phyloP scores from a whole-genome alignment of 768 basidiomycete species.

The Pulveroboletus sp. region DNA sequence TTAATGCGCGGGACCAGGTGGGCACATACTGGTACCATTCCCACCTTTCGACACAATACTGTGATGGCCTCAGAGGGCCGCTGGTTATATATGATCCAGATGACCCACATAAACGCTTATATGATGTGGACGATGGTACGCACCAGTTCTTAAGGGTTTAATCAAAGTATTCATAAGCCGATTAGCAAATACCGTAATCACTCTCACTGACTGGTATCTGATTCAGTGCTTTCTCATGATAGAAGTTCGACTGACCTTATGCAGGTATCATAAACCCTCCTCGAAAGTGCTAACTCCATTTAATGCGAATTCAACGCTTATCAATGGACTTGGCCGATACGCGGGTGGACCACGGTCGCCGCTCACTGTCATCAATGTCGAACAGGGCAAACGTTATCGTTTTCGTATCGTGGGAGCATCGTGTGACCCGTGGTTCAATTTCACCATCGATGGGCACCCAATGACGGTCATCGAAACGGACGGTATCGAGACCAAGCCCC shows the following conservation, averaged over 20 bases:
- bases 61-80: slow-evolving; percentile 23
- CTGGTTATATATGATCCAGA: slow-evolving; percentile 40
- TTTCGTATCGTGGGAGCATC: slow-evolving; percentile 36
- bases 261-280: slow-evolving; percentile 20
- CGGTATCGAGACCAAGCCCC: slow-evolving; percentile 35
- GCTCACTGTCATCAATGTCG: slow-evolving; percentile 34
- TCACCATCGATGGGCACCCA: slow-evolving; percentile 42
- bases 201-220: slow-evolving; percentile 30
- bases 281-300: slow-evolving; percentile 3
- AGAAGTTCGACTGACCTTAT: slow-evolving; percentile 18
- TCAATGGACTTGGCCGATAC: slow-evolving; percentile 39
- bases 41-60: slow-evolving; percentile 36
- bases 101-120: slow-evolving; percentile 35
- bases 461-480: slow-evolving; percentile 47
- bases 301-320: slow-evolving; percentile 29
- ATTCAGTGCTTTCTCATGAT: slow-evolving; percentile 11
- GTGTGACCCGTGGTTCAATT: slow-evolving; percentile 39
- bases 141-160: not conserved
- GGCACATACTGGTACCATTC: slow-evolving; percentile 36
- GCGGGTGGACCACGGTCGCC: slow-evolving; percentile 30
- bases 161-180: not conserved
- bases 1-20: slow-evolving; percentile 20
- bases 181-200: slow-evolving; percentile 39
- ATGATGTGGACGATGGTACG: slow-evolving; percentile 42
- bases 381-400: slow-evolving; percentile 33